Base-by-base conservation (phyloP, 768 basidiomycete genomes). In the Filobasidium wieringae region DNA sequence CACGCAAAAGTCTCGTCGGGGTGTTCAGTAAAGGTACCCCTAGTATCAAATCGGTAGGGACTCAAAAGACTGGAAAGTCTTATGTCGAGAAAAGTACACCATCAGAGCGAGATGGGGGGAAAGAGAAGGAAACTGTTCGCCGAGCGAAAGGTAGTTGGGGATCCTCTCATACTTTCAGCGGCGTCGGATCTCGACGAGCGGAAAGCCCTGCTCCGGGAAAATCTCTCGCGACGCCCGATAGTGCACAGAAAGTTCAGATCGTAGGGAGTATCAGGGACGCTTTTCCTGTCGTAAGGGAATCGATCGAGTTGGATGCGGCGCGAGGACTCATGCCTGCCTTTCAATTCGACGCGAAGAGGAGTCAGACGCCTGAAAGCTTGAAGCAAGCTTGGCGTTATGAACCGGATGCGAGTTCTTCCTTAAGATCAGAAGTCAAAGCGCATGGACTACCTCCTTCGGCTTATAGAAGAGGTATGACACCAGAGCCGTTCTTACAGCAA, bases 221-320 rank as follows among this genome's bases (percentile, higher is more conserved):
- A 27, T 19, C 29, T 19, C 22, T 22, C 5, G 29, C 17, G 33
- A 51, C 29, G n/a, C 50, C 50, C 12, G 34, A 53, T 11, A 19
- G 24, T 19, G 33, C 52, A 15, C 52, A 26, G 12, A 51, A 24
- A 17, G 52, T 39, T 36, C 33, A 53, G 52, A 53, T 53, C n/a
- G 52, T 53, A 3, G 34, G 34, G 52, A 36, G 33, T 17, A 36
- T 53, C 52, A 32, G 52, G 5, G 52, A 53, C 26, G 52, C 52
- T 15, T 53, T 53, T 27, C 33, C 52, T 27, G 52, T 27, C 26
- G 43, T 47, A 4, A 19, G 43, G 12, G 43, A 47, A 47, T 47
- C 43, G 43, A 47, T 47, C 43, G 43, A 47, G 29, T 22, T 47
- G 15, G 43, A 47, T 14, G 43, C 43, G 19, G 15, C 14, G 17